These are phyloP conservation scores for Phytophthora pistaciae DNA, from an alignment of 352 stramenopile genomes.

Conservation along the genomic window DNA sequence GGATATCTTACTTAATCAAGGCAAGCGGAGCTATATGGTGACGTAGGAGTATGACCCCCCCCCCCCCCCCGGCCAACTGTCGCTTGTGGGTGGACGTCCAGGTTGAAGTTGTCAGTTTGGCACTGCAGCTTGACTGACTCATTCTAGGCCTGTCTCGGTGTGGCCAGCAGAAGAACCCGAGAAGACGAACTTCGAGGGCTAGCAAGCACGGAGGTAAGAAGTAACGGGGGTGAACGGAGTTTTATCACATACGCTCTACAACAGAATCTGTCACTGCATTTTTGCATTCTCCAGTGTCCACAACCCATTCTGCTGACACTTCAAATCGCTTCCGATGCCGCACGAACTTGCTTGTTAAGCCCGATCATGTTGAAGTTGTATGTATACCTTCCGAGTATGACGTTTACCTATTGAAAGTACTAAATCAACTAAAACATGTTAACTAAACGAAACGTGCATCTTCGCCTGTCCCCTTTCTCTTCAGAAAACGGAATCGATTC, in stretches of 20 bases:
- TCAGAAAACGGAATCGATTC: conserved; percentile 3
- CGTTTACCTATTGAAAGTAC: background rate
- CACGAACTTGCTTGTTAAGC: background rate
- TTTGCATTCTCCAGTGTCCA: too few relatives aligned
- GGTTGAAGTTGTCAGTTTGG: background rate
- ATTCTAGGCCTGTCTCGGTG: background rate
- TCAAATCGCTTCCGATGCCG: background rate
- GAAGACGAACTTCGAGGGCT: too few relatives aligned
- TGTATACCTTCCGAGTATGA: background rate
- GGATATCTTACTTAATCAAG: too few relatives aligned
- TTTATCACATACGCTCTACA: too few relatives aligned
- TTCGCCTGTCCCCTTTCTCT: conserved; percentile 3
- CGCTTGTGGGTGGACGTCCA: background rate
- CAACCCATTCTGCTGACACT: background rate
- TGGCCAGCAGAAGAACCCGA: background rate
- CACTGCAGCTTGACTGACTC: too few relatives aligned
- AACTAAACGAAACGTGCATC: background rate
- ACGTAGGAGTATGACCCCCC: too few relatives aligned
- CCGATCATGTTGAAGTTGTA: conserved; percentile 1
- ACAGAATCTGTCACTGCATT: too few relatives aligned
- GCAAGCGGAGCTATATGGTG: too few relatives aligned
- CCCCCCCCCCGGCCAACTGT: too few relatives aligned
- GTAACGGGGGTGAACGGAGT: too few relatives aligned
- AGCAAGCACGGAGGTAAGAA: too few relatives aligned
- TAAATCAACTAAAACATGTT: background rate